Evolutionary conservation across 208 protist genomes (phyloP).

Genomic region (Trypanosoma avium): DNA sequence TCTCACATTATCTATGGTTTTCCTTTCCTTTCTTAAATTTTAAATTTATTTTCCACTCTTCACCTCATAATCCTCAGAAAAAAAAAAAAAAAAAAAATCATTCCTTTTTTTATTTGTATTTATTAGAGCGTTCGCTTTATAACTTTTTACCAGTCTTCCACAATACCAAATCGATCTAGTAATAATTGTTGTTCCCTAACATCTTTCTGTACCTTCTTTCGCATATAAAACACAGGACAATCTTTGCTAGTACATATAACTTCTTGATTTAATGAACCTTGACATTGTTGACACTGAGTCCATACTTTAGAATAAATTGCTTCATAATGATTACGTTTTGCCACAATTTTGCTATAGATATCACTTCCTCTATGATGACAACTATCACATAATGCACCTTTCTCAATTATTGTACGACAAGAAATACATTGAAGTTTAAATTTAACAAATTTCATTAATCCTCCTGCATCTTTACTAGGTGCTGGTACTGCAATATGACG

Average conservation of each 20-base stretch:
- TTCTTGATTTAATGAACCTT: slow-evolving; percentile 97
- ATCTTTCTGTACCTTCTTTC: slow-evolving; percentile 99
- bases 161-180: slow-evolving; percentile 94
- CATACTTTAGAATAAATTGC: slow-evolving; percentile 96
- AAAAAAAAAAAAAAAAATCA: too few relatives aligned
- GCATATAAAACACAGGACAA: slow-evolving; percentile 99
- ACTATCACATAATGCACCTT: slow-evolving; percentile 91
- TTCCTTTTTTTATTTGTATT: too few relatives aligned
- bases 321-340: slow-evolving; percentile 94
- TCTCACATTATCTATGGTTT: background rate
- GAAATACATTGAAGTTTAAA: slow-evolving; percentile 94
- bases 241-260: slow-evolving; percentile 96
- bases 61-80: too few relatives aligned
- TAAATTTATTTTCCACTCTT: too few relatives aligned
- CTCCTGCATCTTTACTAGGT: slow-evolving; percentile 91
- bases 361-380: slow-evolving; percentile 89
- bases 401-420: slow-evolving; percentile 88
- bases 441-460: slow-evolving; percentile 98
- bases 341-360: slow-evolving; percentile 93
- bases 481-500: slow-evolving; percentile 93
- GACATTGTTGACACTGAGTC: slow-evolving; percentile 99
- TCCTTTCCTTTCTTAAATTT: background rate
- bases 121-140: too few relatives aligned
- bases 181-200: slow-evolving; percentile 91
- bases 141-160: slow-evolving; percentile 88